Conservation (phyloP, 2,329 filamentous ascomycete species). For the Fusarium sublunatum region DNA sequence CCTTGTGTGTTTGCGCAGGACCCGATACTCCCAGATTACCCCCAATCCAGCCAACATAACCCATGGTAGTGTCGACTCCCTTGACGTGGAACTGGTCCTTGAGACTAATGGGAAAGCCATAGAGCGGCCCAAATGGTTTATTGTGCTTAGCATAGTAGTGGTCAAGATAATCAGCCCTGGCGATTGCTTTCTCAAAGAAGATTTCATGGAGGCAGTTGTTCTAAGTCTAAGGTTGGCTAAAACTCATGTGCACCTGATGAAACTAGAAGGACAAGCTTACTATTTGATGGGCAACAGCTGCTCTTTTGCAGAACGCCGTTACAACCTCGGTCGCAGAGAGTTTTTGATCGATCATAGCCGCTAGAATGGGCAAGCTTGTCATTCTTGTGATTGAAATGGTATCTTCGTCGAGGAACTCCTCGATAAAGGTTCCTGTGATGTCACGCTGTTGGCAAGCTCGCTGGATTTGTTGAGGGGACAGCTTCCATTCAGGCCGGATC, state of each 20-base stretch:
- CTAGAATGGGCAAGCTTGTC: constrained; percentile 16
- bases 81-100: constrained; percentile 73
- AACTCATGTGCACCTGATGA: constrained; percentile 57
- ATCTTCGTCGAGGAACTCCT: constrained; percentile 24
- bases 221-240: neutral
- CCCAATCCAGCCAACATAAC: constrained; percentile 48
- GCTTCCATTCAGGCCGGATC: constrained; percentile 39
- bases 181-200: constrained; percentile 35
- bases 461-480: constrained; percentile 26
- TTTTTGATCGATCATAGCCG: neutral
- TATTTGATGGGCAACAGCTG: constrained; percentile 65
- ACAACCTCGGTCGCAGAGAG: constrained; percentile 56
- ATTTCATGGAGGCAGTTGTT: constrained; percentile 38
- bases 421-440: constrained; percentile 36
- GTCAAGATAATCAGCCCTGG: constrained; percentile 25
- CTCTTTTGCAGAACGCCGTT: constrained; percentile 62
- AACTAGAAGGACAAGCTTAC: constrained; percentile 45
- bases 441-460: constrained; percentile 19
- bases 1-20: neutral
- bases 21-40: constrained; percentile 19
- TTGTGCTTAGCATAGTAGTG: constrained; percentile 18
- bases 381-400: constrained; percentile 14
- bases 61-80: constrained; percentile 60
- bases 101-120: constrained; percentile 41
- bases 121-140: constrained; percentile 31